phyloP scores from a whole-genome alignment of 331 rosid species.

The Saraca asoca region DNA sequence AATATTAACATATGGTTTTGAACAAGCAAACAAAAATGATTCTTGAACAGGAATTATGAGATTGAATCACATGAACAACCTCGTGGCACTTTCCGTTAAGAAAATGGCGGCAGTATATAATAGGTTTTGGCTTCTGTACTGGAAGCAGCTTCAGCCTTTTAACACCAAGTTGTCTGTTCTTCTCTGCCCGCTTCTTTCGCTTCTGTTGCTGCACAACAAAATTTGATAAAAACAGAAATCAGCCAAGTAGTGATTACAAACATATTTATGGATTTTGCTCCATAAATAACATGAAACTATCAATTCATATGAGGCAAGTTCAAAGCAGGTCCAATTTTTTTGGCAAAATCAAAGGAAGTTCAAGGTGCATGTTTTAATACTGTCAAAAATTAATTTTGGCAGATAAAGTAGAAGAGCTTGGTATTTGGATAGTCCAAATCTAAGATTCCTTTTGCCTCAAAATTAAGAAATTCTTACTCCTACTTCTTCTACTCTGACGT shows the following conservation, averaged over 20 bases:
- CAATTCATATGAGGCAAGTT: conserved; percentile 7
- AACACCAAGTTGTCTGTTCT: conserved; percentile 69
- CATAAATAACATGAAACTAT: conserved; percentile 21
- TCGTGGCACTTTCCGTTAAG: conserved; percentile 67
- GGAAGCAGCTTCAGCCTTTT: conserved; percentile 59
- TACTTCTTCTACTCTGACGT: too few species aligned
- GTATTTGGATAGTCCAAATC: too few species aligned
- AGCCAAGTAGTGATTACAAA: conserved; percentile 18
- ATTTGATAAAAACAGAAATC: conserved; percentile 31
- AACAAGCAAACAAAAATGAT: neutral
- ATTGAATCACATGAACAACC: conserved; percentile 50
- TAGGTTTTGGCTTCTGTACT: conserved; percentile 53
- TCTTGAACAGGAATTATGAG: neutral
- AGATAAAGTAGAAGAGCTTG: too few species aligned
- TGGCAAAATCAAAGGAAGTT: too few species aligned
- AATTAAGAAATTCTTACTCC: too few species aligned
- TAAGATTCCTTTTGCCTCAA: too few species aligned
- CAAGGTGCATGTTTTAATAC: too few species aligned
- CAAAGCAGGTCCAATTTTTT: neutral
- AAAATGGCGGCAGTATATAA: conserved; percentile 70
- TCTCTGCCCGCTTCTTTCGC: conserved; percentile 59
- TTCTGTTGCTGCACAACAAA: conserved; percentile 44
- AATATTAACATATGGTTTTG: neutral
- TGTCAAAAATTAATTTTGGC: too few species aligned
- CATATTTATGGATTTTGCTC: conserved; percentile 13